A percentile compares a stretch with the other conserved stretches of the same genome.
Evolutionary conservation across 208 protist species (phyloP).

Genomic region (Sergeia podlipaevii): DNA sequence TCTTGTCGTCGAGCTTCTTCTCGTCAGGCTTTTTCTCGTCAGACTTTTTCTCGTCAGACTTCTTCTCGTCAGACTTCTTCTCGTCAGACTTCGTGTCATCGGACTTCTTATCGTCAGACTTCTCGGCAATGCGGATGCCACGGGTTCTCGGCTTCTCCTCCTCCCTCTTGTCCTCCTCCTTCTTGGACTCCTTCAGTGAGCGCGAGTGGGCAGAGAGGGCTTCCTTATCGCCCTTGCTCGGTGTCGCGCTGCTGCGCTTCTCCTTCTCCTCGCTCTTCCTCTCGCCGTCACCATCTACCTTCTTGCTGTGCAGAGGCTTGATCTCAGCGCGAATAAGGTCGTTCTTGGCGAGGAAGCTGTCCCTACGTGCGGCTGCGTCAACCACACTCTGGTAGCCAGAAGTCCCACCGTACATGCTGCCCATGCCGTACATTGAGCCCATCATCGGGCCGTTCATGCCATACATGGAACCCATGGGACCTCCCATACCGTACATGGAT

Average conservation of each 20-base stretch:
- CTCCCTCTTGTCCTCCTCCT: conserved; percentile 15
- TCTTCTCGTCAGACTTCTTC: conserved; percentile 5
- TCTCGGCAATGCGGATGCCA: conserved; percentile 1
- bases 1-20: conserved; percentile 14
- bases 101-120: conserved; percentile 6
- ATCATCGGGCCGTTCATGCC: conserved; percentile 13
- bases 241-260: not conserved
- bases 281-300: conserved; percentile 10
- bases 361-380: conserved; percentile 46
- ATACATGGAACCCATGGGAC: conserved; percentile 24
- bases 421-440: conserved; percentile 33
- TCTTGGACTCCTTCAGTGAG: conserved; percentile 9
- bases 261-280: conserved; percentile 9
- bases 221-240: not conserved
- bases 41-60: conserved; percentile 4
- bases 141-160: conserved; percentile 2
- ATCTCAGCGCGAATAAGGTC: conserved; percentile 56
- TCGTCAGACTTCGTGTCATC: conserved; percentile 12
- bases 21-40: conserved; percentile 11
- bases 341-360: conserved; percentile 61
- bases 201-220: conserved; percentile 1
- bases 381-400: conserved; percentile 52
- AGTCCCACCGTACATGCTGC: conserved; percentile 34
- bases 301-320: conserved; percentile 26
- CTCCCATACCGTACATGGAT: conserved; percentile 37